Base-by-base conservation (phyloP, 164 flowering plant genomes). In the Houttuynia cordata region DNA sequence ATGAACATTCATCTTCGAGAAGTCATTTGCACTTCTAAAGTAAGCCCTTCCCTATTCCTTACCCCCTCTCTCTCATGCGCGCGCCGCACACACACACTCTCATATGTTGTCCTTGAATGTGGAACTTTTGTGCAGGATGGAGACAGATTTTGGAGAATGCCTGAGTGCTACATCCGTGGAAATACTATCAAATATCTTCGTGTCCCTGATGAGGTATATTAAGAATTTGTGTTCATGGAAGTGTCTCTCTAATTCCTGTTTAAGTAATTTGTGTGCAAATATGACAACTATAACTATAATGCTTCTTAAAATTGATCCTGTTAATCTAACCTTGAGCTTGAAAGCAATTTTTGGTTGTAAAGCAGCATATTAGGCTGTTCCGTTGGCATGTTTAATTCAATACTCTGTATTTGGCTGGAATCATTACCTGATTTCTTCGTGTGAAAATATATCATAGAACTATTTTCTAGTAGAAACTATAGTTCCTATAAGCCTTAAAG, bases 1-100 rank as follows among this genome's bases (percentile, higher is more conserved):
- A 89, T 93, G 97, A 91, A 91, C 65, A 88, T 88, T 62, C 97
- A 91, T 85, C 88, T 91, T 10, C 94, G 96, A 59, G 96, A 92
- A 82, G 98, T 92, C 62, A 92, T 92, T 20, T 92, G 97, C 70
- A 90, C 97, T 50, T 90, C 99, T 1, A 93, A 93, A 74, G 99
- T 93, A 65, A 50, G 15, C 8, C 60, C 24, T 49, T 47, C 15
- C 15, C 4, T 42, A 23, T 42, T 24, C 0, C 25, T 49, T 17
- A 40, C 34, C 9, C 7, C 13, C 10, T n/a, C n/a, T n/a, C n/a
- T n/a, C n/a, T n/a, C n/a, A n/a, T n/a, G n/a, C n/a, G n/a, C n/a
- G n/a, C n/a, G n/a, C n/a, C n/a, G n/a, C n/a, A n/a, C 34, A 25
- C 21, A 14, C 9, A 51, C 40, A 14, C 57, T 23, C 15, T 17